These are phyloP conservation scores for Vaccinium corymbosum DNA, from an alignment of 148 eudicot species.

Conservation along the genomic window DNA sequence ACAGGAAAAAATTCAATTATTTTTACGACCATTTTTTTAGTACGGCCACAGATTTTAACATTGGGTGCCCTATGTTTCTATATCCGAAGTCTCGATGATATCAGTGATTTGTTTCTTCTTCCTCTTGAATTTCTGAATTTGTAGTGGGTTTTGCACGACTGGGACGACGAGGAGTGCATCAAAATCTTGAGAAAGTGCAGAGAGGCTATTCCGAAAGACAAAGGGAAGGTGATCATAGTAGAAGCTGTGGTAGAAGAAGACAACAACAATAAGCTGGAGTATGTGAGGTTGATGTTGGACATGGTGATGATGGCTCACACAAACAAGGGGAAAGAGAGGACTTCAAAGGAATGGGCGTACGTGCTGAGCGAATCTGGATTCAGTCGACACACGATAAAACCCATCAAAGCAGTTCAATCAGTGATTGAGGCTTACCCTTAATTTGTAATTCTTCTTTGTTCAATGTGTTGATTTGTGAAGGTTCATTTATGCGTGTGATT, in stretches of 20 bases:
- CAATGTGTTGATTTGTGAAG: neutral
- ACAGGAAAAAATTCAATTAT: too few species aligned
- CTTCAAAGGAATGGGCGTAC: slow-evolving; percentile 52
- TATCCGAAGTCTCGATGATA: neutral
- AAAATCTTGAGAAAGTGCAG: slow-evolving; percentile 43
- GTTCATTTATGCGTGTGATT: neutral
- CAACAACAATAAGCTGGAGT: slow-evolving; percentile 28
- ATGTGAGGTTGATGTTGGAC: slow-evolving; percentile 55
- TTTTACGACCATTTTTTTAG: too few species aligned
- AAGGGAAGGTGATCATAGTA: slow-evolving; percentile 60
- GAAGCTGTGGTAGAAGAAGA: slow-evolving; percentile 58
- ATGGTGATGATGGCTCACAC: slow-evolving; percentile 89
- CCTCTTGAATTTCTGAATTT: neutral
- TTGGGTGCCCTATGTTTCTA: neutral
- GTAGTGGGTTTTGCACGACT: slow-evolving; percentile 71
- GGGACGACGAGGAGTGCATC: slow-evolving; percentile 79
- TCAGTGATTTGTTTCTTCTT: neutral
- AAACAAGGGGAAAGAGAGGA: slow-evolving; percentile 65
- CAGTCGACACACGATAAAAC: slow-evolving; percentile 29
- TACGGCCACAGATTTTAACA: neutral
- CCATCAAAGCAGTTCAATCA: slow-evolving; percentile 43
- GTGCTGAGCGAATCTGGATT: slow-evolving; percentile 53
- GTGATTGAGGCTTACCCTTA: slow-evolving; percentile 57
- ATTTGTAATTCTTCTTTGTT: neutral
- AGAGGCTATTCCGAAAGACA: slow-evolving; percentile 48